phyloP scores from a whole-genome alignment of 2,329 filamentous ascomycete species.

The Thielaviopsis populi region DNA sequence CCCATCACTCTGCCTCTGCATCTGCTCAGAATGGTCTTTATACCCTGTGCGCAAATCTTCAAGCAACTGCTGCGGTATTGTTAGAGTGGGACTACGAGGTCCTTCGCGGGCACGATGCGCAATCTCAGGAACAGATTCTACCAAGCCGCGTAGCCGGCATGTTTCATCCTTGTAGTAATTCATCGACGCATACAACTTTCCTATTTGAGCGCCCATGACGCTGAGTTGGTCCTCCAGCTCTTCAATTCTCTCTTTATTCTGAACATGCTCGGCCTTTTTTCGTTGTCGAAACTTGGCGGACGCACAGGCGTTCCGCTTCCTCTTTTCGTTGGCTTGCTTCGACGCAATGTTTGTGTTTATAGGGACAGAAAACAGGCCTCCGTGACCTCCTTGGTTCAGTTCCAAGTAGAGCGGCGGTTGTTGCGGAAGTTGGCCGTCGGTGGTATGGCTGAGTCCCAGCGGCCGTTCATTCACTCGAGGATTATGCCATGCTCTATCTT shows the following conservation, averaged over 20 bases:
- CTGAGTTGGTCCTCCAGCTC: conserved; percentile 6
- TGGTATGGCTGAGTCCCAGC: neutral
- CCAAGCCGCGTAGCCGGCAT: neutral
- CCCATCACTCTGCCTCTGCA: neutral
- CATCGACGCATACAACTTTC: neutral
- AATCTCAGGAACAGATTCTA: neutral
- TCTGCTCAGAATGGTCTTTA: neutral
- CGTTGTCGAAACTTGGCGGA: conserved; percentile 57
- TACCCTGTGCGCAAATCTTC: neutral
- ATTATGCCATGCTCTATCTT: neutral
- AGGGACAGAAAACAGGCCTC: conserved; percentile 2
- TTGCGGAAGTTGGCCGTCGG: neutral
- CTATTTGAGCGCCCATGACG: neutral
- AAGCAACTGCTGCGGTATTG: neutral
- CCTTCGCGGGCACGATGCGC: neutral
- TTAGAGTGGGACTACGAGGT: neutral
- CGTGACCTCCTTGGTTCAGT: neutral
- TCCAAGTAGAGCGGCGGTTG: neutral
- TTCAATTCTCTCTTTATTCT: conserved; percentile 45
- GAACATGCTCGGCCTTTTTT: conserved; percentile 66
- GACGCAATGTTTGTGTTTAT: conserved; percentile 37
- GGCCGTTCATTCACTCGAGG: neutral
- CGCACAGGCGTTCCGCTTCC: conserved; percentile 70
- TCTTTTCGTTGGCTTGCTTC: conserved; percentile 69
- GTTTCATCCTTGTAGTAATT: conserved; percentile 1